phyloP scores from a whole-genome alignment of 2,329 filamentous ascomycete species.

The Aspergillus flavus region DNA sequence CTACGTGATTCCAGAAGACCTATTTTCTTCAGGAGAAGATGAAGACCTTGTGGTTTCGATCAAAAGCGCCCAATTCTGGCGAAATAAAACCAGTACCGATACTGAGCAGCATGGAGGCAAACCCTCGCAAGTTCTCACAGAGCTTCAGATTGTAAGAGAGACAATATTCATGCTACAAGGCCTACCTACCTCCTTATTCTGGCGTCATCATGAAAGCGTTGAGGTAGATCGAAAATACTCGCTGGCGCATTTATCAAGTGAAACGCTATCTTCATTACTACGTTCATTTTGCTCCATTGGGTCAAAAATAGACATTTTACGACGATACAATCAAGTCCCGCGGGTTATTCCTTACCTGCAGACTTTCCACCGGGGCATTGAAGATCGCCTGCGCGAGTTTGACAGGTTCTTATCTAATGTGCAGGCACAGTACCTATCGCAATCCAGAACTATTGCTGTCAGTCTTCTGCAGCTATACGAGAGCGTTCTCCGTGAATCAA shows the following conservation, averaged over 20 bases:
- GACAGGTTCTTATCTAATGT: conserved; percentile 61
- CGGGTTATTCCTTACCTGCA: conserved; percentile 66
- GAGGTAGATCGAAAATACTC: conserved; percentile 42
- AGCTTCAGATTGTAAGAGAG: conserved; percentile 75
- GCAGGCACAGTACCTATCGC: conserved; percentile 63
- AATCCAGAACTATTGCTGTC: conserved; percentile 58
- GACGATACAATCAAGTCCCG: conserved; percentile 49
- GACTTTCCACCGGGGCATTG: conserved; percentile 68
- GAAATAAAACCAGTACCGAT: conserved; percentile 23
- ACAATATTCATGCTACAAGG: conserved; percentile 84
- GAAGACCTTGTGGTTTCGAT: conserved; percentile 43
- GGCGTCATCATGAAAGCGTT: conserved; percentile 37
- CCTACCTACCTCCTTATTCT: conserved; percentile 72
- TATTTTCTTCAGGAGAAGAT: conserved; percentile 36
- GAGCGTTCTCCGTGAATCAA: conserved; percentile 57
- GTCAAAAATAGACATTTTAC: conserved; percentile 49
- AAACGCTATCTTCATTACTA: conserved; percentile 35
- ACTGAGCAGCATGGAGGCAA: conserved; percentile 19
- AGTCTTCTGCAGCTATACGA: conserved; percentile 67
- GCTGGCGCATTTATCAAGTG: conserved; percentile 36
- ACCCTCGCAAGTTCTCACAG: conserved; percentile 56
- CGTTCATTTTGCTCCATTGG: conserved; percentile 53
- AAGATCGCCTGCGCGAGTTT: conserved; percentile 59
- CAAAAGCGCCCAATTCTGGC: conserved; percentile 54
- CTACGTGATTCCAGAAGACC: conserved; percentile 37